Base-by-base conservation (phyloP, 1,284 basidiomycete genomes). In the Ganoderma boninense region DNA sequence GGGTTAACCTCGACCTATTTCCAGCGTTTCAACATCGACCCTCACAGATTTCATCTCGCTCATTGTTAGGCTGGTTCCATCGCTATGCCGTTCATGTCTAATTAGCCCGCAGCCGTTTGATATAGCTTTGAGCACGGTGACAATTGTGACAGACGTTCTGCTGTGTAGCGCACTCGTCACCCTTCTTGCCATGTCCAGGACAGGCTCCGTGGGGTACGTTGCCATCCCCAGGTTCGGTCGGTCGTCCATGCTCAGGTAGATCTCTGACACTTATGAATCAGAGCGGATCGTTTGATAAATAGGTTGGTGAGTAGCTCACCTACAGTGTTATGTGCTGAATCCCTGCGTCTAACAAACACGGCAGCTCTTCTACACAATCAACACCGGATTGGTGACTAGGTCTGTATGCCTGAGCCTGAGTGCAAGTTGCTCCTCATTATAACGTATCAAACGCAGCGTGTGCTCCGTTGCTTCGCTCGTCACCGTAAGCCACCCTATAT, bases 271-370 rank as follows among this genome's bases (percentile, higher is more conserved):
- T 20, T 38, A 23, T 20, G 35, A 54, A 32, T 11, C 14, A 73
- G 72, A 14, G 68, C 72, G 2, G 65, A 71, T 56, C 72, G 72
- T 16, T 44, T 73, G n/a, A 71, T 73, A 60, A 73, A 69, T 32
- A 69, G 62, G 43, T 29, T 73, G 54, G 72, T 73, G 32, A 4
- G 69, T 57, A 0, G 13, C 4, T 1, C 4, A 7, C 4, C 4
- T 14, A 18, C n/a, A n/a, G 29, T 32, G 29, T 32, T 32, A 32
- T 32, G 29, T 32, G 29, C 20, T 59, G 11, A 6, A 7, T 1
- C 42, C 6, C 11, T 11, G 23, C 14, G 18, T 26, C 56, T 56
- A 5, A 67, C 40, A 5, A n/a, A 20, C 11, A 23, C 4, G 2
- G 7, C 18, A 72, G 72, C 54, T 73, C 44, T 56, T 73, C 4